Conservation (phyloP, 805 yeast species). For the Metschnikowia matae region DNA sequence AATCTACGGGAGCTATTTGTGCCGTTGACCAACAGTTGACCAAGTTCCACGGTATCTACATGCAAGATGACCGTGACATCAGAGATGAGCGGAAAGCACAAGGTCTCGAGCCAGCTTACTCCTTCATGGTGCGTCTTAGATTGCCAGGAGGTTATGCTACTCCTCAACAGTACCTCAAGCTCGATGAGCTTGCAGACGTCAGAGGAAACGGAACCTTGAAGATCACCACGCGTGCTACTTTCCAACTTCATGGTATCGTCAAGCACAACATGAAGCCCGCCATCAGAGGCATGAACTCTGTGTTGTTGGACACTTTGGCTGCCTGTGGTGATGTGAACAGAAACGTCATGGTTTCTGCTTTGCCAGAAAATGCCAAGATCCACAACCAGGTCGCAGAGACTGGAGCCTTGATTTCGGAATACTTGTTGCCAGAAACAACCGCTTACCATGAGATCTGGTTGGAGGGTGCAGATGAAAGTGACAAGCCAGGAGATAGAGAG, state of each 20-base stretch:
- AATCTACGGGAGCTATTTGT: conserved; percentile 83
- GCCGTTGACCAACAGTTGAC: conserved; percentile 92
- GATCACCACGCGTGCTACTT: conserved; percentile 94
- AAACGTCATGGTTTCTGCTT: conserved; percentile 90
- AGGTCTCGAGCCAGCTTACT: conserved; percentile 91
- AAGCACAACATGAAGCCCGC: conserved; percentile 86
- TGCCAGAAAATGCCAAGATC: conserved; percentile 77
- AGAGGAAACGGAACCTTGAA: conserved; percentile 93
- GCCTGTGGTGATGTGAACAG: conserved; percentile 99
- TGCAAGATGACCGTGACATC: conserved; percentile 97
- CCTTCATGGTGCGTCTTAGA: conserved; percentile 96
- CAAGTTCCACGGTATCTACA: conserved; percentile 95
- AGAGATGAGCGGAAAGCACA: conserved; percentile 89
- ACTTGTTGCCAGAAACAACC: conserved; percentile 83
- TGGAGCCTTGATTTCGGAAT: conserved; percentile 69
- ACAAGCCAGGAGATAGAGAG: conserved; percentile 60
- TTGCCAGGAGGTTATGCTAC: conserved; percentile 89
- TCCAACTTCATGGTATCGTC: conserved; percentile 92
- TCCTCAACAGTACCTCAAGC: conserved; percentile 82
- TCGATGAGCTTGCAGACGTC: conserved; percentile 75
- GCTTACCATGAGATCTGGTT: conserved; percentile 98
- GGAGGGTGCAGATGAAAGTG: conserved; percentile 74
- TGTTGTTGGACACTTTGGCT: conserved; percentile 88
- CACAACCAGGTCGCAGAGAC: conserved; percentile 68
- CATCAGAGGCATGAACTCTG: conserved; percentile 88